Percentiles rank a stretch among this genome's conserved stretches.
Evolutionary conservation across 2,329 filamentous ascomycete species (phyloP).

Genomic region (Hypoxylon sp.): DNA sequence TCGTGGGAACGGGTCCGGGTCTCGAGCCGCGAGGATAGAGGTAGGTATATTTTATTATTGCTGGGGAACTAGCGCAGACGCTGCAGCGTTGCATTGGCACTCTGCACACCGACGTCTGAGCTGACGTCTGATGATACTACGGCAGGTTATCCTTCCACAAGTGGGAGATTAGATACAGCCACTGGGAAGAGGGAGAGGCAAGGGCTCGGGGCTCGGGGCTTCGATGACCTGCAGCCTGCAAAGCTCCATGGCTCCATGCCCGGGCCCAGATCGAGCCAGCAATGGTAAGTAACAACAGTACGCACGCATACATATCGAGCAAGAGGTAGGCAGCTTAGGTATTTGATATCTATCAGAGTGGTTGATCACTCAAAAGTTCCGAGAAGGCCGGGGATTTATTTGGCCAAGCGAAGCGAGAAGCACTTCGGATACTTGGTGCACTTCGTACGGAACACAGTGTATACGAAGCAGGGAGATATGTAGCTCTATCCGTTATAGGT

Average conservation of each 20-base stretch:
- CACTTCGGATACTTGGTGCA: not conserved
- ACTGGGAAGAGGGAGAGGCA: slow-evolving; percentile 23
- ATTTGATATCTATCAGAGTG: slow-evolving; percentile 24
- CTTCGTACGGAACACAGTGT: no score
- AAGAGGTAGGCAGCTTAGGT: no score
- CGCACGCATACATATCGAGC: not conserved
- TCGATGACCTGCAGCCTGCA: slow-evolving; percentile 24
- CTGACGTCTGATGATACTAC: slow-evolving; percentile 16
- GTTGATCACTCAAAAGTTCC: slow-evolving; percentile 10
- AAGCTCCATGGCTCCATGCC: slow-evolving; percentile 17
- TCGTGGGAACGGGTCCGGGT: not conserved
- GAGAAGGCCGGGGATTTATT: not conserved
- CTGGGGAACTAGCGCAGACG: no score
- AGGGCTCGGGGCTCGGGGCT: slow-evolving; percentile 3
- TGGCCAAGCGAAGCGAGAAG: not conserved
- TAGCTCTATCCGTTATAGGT: slow-evolving; percentile 2
- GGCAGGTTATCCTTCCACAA: slow-evolving; percentile 9
- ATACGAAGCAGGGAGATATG: not conserved
- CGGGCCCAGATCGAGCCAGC: slow-evolving; percentile 15
- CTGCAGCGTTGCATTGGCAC: slow-evolving; percentile 11
- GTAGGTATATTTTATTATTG: slow-evolving; percentile 23
- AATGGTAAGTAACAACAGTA: not conserved
- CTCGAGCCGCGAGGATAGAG: slow-evolving; percentile 5
- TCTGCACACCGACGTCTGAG: slow-evolving; percentile 16
- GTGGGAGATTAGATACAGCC: slow-evolving; percentile 32